Evolutionary conservation across 345 rosid genomes (phyloP).

Genomic region (Acer campestre): DNA sequence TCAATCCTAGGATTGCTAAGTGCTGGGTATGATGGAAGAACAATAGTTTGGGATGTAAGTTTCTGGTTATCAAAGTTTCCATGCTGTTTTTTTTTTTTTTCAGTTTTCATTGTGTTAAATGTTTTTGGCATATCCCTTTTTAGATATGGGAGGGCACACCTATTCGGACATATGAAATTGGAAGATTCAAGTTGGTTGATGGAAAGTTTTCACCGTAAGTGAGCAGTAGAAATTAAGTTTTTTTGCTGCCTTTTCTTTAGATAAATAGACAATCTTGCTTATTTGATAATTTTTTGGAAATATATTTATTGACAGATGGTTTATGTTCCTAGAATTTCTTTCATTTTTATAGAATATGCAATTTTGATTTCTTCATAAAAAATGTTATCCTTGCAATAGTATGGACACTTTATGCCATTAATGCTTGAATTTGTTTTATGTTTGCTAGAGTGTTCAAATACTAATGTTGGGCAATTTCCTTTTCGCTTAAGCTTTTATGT

Average conservation of each 20-base stretch:
- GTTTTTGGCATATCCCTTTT: conserved; percentile 25
- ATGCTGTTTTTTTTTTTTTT: conserved; percentile 2
- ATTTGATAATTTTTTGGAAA: conserved; percentile 12
- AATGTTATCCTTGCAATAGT: not conserved
- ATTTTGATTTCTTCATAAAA: not conserved
- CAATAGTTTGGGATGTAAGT: conserved; percentile 99
- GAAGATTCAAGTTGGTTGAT: conserved; percentile 91
- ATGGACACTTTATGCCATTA: not conserved
- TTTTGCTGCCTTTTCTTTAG: conserved; percentile 8
- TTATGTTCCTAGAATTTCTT: not conserved
- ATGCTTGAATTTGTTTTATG: conserved; percentile 2
- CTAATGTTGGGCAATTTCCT: too few relatives aligned
- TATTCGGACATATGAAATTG: conserved; percentile 81
- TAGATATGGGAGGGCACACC: conserved; percentile 99
- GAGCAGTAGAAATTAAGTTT: conserved; percentile 22
- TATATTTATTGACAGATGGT: conserved; percentile 7
- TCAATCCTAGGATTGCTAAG: conserved; percentile 97
- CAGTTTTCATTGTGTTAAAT: conserved; percentile 18
- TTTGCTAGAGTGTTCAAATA: too few relatives aligned
- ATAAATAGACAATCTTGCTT: not conserved
- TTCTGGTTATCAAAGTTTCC: conserved; percentile 18
- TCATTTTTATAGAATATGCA: not conserved
- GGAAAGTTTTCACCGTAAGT: conserved; percentile 99
- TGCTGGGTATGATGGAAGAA: conserved; percentile 98
- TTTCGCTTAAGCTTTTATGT: too few relatives aligned